phyloP scores from a whole-genome alignment of 208 protist genomes.

The Porcisia deanei region DNA sequence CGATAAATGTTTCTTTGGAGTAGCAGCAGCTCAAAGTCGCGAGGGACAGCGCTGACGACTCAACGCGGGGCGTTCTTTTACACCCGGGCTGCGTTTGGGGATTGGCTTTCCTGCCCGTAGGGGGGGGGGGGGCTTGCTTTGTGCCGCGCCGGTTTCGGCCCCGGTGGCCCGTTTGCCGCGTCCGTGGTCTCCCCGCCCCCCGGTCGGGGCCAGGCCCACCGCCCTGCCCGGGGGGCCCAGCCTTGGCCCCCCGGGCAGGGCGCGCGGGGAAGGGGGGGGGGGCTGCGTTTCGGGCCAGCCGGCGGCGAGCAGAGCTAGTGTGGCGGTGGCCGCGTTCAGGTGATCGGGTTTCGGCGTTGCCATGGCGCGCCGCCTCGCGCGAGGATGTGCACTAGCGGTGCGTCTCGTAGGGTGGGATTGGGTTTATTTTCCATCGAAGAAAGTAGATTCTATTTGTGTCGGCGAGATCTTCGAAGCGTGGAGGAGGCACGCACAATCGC shows the following conservation, averaged over 20 bases:
- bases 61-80: neutral
- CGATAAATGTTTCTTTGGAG: constrained; percentile 33
- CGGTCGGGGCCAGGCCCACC: too few species aligned
- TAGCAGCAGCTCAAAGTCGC: constrained; percentile 63
- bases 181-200: neutral
- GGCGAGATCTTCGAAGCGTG: neutral
- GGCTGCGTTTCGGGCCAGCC: neutral
- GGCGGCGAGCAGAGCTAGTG: too few species aligned
- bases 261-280: too few species aligned
- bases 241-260: too few species aligned
- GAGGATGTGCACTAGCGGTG: too few species aligned
- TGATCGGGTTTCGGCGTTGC: too few species aligned
- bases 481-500: neutral
- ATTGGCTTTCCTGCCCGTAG: neutral
- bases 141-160: neutral
- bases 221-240: too few species aligned
- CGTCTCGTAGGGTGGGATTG: neutral
- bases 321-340: too few species aligned
- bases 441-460: neutral
- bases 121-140: neutral
- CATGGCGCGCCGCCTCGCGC: too few species aligned
- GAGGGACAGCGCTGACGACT: neutral
- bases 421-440: neutral
- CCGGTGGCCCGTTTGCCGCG: neutral
- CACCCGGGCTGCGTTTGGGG: neutral